Conservation (phyloP, 768 basidiomycete genomes). For the Lanmaoa rubissima region DNA sequence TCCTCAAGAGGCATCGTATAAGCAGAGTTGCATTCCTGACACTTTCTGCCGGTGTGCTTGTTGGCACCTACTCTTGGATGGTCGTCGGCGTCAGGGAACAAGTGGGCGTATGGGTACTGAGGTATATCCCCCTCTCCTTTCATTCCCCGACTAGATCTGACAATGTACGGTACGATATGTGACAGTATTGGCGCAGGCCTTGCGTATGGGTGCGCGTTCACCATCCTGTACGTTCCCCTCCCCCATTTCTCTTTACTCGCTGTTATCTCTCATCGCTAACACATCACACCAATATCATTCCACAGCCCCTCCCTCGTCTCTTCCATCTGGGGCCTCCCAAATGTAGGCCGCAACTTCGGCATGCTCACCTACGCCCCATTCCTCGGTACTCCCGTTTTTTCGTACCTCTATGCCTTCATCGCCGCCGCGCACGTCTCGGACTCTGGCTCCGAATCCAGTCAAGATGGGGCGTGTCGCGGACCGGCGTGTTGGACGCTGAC, state of each 20-base stretch:
- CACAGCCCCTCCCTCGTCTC: constrained; percentile 60
- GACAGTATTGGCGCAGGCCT: constrained; percentile 62
- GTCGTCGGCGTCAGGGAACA: constrained; percentile 46
- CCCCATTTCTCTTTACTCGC: background rate
- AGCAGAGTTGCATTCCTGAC: constrained; percentile 64
- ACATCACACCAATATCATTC: background rate
- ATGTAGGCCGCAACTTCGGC: constrained; percentile 76
- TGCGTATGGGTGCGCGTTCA: constrained; percentile 70
- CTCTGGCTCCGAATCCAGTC: constrained; percentile 18
- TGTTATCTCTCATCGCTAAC: background rate
- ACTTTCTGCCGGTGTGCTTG: constrained; percentile 47
- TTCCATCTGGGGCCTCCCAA: constrained; percentile 66
- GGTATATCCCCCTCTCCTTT: constrained; percentile 38
- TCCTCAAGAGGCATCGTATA: constrained; percentile 46
- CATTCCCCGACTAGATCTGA: background rate
- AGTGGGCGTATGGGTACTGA: constrained; percentile 64
- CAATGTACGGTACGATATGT: background rate
- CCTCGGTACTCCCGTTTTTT: constrained; percentile 70
- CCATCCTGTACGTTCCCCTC: constrained; percentile 55
- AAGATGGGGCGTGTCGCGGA: constrained; percentile 49
- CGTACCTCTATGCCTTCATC: constrained; percentile 75
- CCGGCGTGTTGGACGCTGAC: constrained; percentile 63
- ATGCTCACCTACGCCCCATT: constrained; percentile 74
- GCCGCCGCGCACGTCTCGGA: constrained; percentile 47
- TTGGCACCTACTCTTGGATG: constrained; percentile 55